phyloP scores from a whole-genome alignment of 495 filamentous ascomycete species.

The Penicillium subrubescens region DNA sequence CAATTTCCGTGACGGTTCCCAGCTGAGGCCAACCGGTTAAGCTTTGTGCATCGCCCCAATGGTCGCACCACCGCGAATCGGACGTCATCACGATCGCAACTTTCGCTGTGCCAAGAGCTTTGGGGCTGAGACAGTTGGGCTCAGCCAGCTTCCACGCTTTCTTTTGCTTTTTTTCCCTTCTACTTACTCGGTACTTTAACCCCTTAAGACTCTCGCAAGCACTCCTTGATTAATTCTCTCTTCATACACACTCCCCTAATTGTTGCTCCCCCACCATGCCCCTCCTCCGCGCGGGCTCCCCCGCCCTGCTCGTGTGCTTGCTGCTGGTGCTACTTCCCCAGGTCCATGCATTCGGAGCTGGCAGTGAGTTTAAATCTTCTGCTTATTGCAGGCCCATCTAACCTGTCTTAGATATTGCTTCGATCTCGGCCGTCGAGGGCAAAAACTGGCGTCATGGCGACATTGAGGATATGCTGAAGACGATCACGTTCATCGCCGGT shows the following conservation, averaged over 20 bases:
- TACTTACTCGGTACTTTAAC: not conserved
- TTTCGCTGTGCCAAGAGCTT: constrained; percentile 1
- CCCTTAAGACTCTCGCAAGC: not conserved
- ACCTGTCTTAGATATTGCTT: constrained; percentile 68
- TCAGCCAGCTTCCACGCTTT: not conserved
- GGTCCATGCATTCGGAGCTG: constrained; percentile 81
- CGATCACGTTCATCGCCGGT: constrained; percentile 80
- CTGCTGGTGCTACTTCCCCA: constrained; percentile 59
- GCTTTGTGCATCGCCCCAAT: not conserved
- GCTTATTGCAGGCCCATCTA: not conserved
- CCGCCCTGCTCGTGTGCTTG: constrained; percentile 53
- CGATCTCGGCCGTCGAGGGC: constrained; percentile 90
- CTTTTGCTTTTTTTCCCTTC: not conserved
- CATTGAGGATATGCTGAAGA: constrained; percentile 93
- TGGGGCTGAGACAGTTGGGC: not conserved
- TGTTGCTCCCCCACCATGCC: constrained; percentile 26
- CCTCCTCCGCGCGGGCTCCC: constrained; percentile 33
- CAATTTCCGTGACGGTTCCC: not conserved
- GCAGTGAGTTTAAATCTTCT: constrained; percentile 51
- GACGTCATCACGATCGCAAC: not conserved
- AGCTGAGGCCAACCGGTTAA: not conserved
- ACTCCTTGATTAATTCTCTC: not conserved
- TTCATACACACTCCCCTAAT: not conserved
- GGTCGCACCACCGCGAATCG: not conserved
- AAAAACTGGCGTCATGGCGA: constrained; percentile 98